These are phyloP conservation scores for Fusarium abutilonis DNA, from an alignment of 2,329 filamentous ascomycete genomes.

Conservation along the genomic window DNA sequence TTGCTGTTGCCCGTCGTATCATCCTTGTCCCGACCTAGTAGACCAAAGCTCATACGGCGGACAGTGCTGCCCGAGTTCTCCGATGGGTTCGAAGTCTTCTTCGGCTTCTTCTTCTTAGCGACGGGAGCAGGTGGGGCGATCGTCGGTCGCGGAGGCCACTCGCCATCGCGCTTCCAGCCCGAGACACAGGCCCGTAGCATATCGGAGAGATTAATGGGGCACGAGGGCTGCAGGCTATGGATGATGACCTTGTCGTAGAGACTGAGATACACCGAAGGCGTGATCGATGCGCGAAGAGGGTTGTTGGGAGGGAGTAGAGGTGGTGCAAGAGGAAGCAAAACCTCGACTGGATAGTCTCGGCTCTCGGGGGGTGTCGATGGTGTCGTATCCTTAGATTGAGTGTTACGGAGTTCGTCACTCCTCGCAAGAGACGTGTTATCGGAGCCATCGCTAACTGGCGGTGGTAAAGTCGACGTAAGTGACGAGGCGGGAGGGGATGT, in stretches of 20 bases:
- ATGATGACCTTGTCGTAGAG: conserved; percentile 92
- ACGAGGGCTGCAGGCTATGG: conserved; percentile 80
- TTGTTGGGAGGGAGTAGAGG: conserved; percentile 79
- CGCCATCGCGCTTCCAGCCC: conserved; percentile 92
- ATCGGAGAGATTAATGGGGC: conserved; percentile 87
- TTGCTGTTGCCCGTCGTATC: conserved; percentile 45
- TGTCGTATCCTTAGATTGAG: conserved; percentile 50
- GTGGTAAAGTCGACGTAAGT: conserved; percentile 33
- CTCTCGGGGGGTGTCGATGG: conserved; percentile 39
- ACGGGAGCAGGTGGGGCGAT: conserved; percentile 52
- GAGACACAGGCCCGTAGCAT: conserved; percentile 83
- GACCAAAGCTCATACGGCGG: conserved; percentile 60
- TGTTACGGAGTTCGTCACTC: conserved; percentile 49
- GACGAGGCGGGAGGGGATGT: conserved; percentile 51
- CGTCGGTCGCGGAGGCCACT: conserved; percentile 78
- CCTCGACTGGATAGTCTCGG: conserved; percentile 62
- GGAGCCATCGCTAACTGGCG: conserved; percentile 48
- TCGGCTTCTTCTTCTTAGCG: conserved; percentile 54
- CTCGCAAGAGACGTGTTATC: conserved; percentile 56
- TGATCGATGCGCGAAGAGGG: conserved; percentile 80
- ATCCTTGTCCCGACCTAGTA: conserved; percentile 55
- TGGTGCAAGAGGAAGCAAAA: conserved; percentile 75
- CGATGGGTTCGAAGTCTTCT: conserved; percentile 35
- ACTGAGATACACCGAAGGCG: conserved; percentile 75
- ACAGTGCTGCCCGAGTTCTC: conserved; percentile 46